Conservation (phyloP, 2,329 filamentous ascomycete genomes). For the Fusarium clavum region DNA sequence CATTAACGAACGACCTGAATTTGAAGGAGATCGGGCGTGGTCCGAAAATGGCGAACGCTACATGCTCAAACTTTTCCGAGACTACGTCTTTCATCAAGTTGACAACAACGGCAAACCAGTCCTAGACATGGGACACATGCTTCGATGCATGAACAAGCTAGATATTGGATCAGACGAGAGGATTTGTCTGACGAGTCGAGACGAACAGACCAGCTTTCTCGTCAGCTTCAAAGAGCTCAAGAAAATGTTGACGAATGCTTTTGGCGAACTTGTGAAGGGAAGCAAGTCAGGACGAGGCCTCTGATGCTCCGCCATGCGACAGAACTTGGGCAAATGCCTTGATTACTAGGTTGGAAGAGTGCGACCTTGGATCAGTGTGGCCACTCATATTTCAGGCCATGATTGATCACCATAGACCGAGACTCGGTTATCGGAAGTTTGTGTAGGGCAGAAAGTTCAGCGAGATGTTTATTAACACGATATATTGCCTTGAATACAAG, state of each 20-base stretch:
- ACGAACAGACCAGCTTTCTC: slow-evolving; percentile 89
- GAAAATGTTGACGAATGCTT: slow-evolving; percentile 69
- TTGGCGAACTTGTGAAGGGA: slow-evolving; percentile 67
- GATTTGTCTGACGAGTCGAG: slow-evolving; percentile 85
- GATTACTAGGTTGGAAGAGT: slow-evolving; percentile 14
- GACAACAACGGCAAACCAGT: slow-evolving; percentile 86
- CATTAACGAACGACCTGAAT: slow-evolving; percentile 90
- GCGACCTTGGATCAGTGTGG: slow-evolving; percentile 22
- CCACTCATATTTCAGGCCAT: background rate
- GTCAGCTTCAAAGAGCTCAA: slow-evolving; percentile 92
- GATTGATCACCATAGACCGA: slow-evolving; percentile 20
- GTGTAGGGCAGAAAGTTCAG: slow-evolving; percentile 9
- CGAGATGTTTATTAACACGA: slow-evolving; percentile 37
- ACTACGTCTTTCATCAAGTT: slow-evolving; percentile 97
- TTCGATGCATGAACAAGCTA: slow-evolving; percentile 89
- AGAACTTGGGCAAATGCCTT: slow-evolving; percentile 21
- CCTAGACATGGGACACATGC: slow-evolving; percentile 87
- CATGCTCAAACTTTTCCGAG: slow-evolving; percentile 92
- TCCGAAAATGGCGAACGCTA: slow-evolving; percentile 94
- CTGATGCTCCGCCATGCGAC: slow-evolving; percentile 42
- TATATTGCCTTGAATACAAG: slow-evolving; percentile 41
- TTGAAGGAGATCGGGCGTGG: slow-evolving; percentile 82
- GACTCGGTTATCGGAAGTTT: slow-evolving; percentile 28
- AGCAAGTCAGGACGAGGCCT: slow-evolving; percentile 53
- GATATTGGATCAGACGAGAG: slow-evolving; percentile 91